Evolutionary conservation across 2,329 filamentous ascomycete species (phyloP).

Genomic region (Drechslerella coelobrocha): DNA sequence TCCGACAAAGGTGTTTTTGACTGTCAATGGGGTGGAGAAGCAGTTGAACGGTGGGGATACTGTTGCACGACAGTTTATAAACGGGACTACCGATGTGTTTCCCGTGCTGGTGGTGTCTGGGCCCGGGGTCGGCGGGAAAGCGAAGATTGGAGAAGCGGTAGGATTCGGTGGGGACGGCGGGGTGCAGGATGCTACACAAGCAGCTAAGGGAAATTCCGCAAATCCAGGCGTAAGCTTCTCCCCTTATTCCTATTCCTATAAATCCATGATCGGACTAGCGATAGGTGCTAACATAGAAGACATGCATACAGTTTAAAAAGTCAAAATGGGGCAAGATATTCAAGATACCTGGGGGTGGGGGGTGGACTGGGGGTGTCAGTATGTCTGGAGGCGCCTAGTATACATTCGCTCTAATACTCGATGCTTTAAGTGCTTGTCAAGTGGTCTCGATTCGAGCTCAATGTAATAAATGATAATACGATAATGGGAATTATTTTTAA

Average conservation of each 20-base stretch:
- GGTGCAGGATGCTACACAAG: conserved; percentile 23
- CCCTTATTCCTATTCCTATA: not conserved
- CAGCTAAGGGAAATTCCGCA: conserved; percentile 34
- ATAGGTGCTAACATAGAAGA: conserved; percentile 2
- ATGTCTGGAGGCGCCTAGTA: not conserved
- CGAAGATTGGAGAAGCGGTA: conserved; percentile 43
- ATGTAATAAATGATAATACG: not conserved
- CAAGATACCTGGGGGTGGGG: conserved; percentile 18
- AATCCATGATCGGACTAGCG: too few relatives aligned
- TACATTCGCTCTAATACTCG: not conserved
- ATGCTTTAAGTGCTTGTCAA: too few relatives aligned
- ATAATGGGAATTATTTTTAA: too few relatives aligned
- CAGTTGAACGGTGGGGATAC: conserved; percentile 11
- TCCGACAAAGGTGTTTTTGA: conserved; percentile 39
- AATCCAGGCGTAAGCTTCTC: conserved; percentile 22
- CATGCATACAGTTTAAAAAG: conserved; percentile 25
- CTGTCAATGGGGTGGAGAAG: conserved; percentile 37
- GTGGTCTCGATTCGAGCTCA: not conserved
- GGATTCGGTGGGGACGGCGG: conserved; percentile 36
- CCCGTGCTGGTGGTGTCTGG: conserved; percentile 40
- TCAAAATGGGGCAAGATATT: conserved; percentile 30
- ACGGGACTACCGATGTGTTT: conserved; percentile 34
- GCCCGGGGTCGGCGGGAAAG: conserved; percentile 38
- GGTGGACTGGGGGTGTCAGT: conserved; percentile 37
- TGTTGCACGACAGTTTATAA: conserved; percentile 22